Conservation (phyloP, 306 rosid genomes). For the Fragaria ananassa region DNA sequence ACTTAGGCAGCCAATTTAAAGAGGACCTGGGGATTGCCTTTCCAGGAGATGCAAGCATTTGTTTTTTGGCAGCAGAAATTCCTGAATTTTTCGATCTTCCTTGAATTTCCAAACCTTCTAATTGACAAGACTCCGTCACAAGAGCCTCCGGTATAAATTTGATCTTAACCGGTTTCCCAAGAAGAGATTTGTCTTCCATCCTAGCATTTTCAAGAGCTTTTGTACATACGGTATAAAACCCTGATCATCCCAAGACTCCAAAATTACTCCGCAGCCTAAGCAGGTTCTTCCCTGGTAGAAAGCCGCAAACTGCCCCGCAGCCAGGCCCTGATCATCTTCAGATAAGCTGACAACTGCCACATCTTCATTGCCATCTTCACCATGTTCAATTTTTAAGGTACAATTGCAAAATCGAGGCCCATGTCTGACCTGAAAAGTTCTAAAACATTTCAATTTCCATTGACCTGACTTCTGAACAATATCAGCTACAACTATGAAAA, state of each 20-base stretch:
- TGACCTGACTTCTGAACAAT: neutral
- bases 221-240: constrained; percentile 79
- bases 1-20: constrained; percentile 33
- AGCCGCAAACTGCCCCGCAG: constrained; percentile 91
- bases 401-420: constrained; percentile 80
- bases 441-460: neutral
- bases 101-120: constrained; percentile 26
- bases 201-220: constrained; percentile 75
- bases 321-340: constrained; percentile 92
- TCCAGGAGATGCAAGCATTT: constrained; percentile 15
- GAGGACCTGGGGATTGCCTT: constrained; percentile 19
- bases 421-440: constrained; percentile 77
- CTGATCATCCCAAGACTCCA: constrained; percentile 84
- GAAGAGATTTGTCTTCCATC: constrained; percentile 71
- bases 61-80: constrained; percentile 30
- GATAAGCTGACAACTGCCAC: constrained; percentile 63
- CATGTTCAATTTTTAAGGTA: constrained; percentile 51
- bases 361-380: constrained; percentile 39
- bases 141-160: constrained; percentile 56
- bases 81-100: constrained; percentile 19
- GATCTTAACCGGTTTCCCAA: constrained; percentile 92
- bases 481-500: neutral
- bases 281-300: constrained; percentile 74
- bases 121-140: constrained; percentile 3
- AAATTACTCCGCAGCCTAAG: constrained; percentile 86